phyloP scores from a whole-genome alignment of 2,329 filamentous ascomycete genomes.

The Talaromyces sp. region DNA sequence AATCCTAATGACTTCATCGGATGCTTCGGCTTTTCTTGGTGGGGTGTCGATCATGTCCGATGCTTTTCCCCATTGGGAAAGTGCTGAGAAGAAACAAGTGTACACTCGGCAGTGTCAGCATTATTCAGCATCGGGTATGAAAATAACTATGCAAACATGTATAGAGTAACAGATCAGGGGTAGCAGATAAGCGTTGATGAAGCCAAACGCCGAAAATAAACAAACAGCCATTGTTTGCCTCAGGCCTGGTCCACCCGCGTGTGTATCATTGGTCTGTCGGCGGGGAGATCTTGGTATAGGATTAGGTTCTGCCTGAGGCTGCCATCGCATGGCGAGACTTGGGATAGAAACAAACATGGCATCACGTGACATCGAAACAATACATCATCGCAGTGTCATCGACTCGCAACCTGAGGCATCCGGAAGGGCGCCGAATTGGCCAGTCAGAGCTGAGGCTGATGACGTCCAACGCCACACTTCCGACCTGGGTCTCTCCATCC shows the following conservation, averaged over 20 bases:
- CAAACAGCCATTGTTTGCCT: background rate
- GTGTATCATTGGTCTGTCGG: background rate
- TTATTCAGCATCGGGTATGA: too few species aligned
- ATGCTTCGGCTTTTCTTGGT: background rate
- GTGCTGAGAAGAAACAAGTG: too few species aligned
- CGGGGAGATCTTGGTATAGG: background rate
- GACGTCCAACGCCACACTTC: background rate
- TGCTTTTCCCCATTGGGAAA: background rate
- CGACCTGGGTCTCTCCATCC: background rate
- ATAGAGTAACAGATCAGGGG: background rate
- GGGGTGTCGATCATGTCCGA: constrained; percentile 1
- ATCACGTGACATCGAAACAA: background rate
- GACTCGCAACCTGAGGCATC: background rate
- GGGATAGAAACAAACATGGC: too few species aligned
- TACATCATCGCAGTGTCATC: background rate
- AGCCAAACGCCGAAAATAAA: background rate
- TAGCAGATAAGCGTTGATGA: background rate
- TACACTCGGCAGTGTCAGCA: too few species aligned
- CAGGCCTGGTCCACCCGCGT: too few species aligned
- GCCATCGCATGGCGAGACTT: too few species aligned
- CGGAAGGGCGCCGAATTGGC: background rate
- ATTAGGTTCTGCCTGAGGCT: background rate
- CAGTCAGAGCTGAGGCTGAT: background rate
- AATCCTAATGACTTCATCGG: constrained; percentile 9
- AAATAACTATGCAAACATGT: background rate